A percentile compares a stretch with the other conserved stretches of the same genome.
phyloP scores from a whole-genome alignment of 106 monocot genomes.

The Dendrobium chrysotoxum region DNA sequence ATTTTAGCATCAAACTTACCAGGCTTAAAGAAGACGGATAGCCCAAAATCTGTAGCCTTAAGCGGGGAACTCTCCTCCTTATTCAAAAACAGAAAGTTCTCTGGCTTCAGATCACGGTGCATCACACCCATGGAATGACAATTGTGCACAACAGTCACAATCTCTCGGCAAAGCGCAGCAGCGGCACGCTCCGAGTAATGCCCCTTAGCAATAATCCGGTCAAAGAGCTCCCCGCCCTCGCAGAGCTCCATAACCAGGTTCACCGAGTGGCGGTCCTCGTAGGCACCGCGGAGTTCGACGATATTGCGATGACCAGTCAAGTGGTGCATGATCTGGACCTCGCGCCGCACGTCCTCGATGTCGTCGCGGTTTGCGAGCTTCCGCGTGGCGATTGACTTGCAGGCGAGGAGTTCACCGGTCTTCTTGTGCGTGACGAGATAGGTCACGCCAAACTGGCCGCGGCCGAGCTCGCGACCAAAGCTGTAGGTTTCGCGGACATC shows the following conservation, averaged over 20 bases:
- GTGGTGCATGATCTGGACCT: conserved; percentile 85
- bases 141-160: conserved; percentile 38
- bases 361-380: conserved; percentile 48
- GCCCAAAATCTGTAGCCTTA: conserved; percentile 55
- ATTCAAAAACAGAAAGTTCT: conserved; percentile 47
- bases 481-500: conserved; percentile 49
- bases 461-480: conserved; percentile 57
- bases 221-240: conserved; percentile 81
- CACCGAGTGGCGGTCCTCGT: conserved; percentile 66
- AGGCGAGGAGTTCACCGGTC: conserved; percentile 41
- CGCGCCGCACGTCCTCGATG: conserved; percentile 53
- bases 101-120: conserved; percentile 55
- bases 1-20: conserved; percentile 3
- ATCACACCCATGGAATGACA: conserved; percentile 64
- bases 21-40: conserved; percentile 49
- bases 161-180: conserved; percentile 44
- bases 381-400: conserved; percentile 65
- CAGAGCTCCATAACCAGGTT: conserved; percentile 82
- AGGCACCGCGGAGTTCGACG: conserved; percentile 55
- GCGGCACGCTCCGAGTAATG: conserved; percentile 57
- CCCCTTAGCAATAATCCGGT: conserved; percentile 56
- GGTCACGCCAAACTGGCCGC: conserved; percentile 66
- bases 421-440: conserved; percentile 38
- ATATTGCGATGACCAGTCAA: conserved; percentile 66
- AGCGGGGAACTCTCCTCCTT: conserved; percentile 42